Base-by-base conservation (phyloP, 768 basidiomycete species). In the Grammothele lineata region DNA sequence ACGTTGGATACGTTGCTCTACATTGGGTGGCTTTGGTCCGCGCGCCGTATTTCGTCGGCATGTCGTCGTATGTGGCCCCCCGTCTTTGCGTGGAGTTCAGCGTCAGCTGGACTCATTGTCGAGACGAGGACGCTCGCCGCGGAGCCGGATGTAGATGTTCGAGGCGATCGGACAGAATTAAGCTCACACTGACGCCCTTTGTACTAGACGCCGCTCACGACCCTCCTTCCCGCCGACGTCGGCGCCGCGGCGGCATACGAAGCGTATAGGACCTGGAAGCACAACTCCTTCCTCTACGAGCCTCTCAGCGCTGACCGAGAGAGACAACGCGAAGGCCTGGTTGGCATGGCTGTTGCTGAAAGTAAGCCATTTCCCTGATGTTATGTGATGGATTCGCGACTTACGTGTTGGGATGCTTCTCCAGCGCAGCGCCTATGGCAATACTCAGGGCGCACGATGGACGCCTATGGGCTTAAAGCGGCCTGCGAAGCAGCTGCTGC, bases 231-330 rank as follows among this genome's bases (percentile, higher is more conserved):
- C 1, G 57, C 65, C 15, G 83, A 87, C 47, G 73, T 90, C 15
- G 87, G 87, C 1, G 77, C 83, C 54, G 87, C 87, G 4, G 86
- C 86, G 9, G 86, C 83, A 3, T 88, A 86, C 59, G 85, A 88
- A 62, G 85, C 85, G 0, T 81, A 83, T 62, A 74, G 85, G 14
- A 74, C 75, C 22, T 83, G 82, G 79, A 77, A 78, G 41, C 73
- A 79, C 55, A 77, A 81, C 54, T 69, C 65, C 5, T 45, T 53
- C 32, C 69, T 83, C 36, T 78, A 81, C 47, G 75, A 78, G 40
- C 77, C 79, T 14, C 55, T 85, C 4, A 72, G 72, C 43, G 76
- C 72, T 8, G 79, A 85, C 55, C 61, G 66, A 37, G 83, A 81
- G 51, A 67, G 79, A 35, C 81, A 85, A 59, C 66, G 81, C 43